A percentile compares a stretch with the other conserved stretches of the same genome.
These are phyloP conservation scores for Monocercomonoides exilis DNA, from an alignment of 78 protist species.

Conservation along the genomic window DNA sequence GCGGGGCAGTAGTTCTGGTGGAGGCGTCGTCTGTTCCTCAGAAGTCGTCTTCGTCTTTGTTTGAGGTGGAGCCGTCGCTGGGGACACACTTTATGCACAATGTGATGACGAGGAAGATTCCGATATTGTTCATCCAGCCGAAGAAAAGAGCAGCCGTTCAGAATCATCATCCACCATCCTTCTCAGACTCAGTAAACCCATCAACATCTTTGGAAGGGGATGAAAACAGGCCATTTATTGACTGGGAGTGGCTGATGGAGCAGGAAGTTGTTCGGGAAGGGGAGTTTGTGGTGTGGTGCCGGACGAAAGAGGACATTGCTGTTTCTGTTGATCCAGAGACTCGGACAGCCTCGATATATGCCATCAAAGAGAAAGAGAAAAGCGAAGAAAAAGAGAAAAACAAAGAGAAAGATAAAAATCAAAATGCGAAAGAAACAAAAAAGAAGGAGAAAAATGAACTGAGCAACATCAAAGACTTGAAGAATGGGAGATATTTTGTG, in stretches of 20 bases:
- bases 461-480: no score
- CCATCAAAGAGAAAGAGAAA: no score
- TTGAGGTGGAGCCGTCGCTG: constrained; percentile 9
- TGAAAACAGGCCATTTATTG: background rate
- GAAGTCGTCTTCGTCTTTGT: constrained; percentile 1
- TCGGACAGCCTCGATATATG: background rate
- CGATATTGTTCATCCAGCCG: constrained; percentile 11
- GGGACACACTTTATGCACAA: constrained; percentile 17
- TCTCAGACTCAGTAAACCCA: no score
- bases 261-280: background rate
- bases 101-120: background rate
- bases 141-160: no score
- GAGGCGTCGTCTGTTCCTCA: background rate
- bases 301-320: background rate
- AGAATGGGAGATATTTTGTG: no score
- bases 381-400: no score
- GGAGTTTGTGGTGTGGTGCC: background rate
- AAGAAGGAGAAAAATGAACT: no score
- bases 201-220: no score
- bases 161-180: no score
- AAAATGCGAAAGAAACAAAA: no score
- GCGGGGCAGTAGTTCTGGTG: background rate
- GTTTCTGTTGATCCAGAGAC: background rate
- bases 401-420: no score
- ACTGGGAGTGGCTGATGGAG: background rate